These are phyloP conservation scores for Novymonas esmeraldas DNA, from an alignment of 208 protist genomes.

Conservation along the genomic window DNA sequence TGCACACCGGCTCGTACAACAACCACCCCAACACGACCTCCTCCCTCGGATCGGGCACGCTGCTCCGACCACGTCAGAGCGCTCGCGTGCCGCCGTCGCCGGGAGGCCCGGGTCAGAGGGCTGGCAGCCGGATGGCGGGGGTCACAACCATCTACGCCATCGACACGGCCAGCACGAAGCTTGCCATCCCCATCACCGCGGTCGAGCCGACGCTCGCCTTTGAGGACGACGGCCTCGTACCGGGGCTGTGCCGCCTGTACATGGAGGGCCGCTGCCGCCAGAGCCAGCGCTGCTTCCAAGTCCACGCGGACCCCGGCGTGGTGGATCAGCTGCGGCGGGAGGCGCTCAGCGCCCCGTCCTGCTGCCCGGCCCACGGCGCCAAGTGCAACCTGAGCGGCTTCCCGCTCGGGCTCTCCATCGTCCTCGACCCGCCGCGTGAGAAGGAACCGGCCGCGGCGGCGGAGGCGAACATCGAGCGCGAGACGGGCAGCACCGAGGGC, in stretches of 20 bases:
- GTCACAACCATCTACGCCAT: slow-evolving; percentile 60
- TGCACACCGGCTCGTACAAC: slow-evolving; percentile 14
- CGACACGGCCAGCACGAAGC: slow-evolving; percentile 83
- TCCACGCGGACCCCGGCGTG: slow-evolving; percentile 72
- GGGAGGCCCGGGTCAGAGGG: background rate
- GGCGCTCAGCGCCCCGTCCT: slow-evolving; percentile 62
- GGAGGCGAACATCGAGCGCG: slow-evolving; percentile 18
- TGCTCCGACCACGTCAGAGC: slow-evolving; percentile 25
- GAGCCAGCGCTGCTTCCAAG: slow-evolving; percentile 72
- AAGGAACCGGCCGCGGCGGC: background rate
- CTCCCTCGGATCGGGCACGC: slow-evolving; percentile 22
- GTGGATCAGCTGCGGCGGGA: slow-evolving; percentile 64
- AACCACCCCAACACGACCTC: slow-evolving; percentile 14
- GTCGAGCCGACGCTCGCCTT: slow-evolving; percentile 78
- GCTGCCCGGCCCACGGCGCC: slow-evolving; percentile 78
- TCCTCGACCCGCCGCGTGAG: slow-evolving; percentile 45
- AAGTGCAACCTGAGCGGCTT: slow-evolving; percentile 70
- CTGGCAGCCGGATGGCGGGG: background rate
- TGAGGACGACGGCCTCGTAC: slow-evolving; percentile 78
- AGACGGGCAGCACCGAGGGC: slow-evolving; percentile 18
- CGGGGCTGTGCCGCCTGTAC: slow-evolving; percentile 80
- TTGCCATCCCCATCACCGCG: slow-evolving; percentile 65
- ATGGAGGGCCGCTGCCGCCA: slow-evolving; percentile 80
- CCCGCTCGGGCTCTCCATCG: slow-evolving; percentile 69
- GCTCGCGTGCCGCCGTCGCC: slow-evolving; percentile 1